Conservation (phyloP, 306 rosid genomes). For the Prunus dulcis region DNA sequence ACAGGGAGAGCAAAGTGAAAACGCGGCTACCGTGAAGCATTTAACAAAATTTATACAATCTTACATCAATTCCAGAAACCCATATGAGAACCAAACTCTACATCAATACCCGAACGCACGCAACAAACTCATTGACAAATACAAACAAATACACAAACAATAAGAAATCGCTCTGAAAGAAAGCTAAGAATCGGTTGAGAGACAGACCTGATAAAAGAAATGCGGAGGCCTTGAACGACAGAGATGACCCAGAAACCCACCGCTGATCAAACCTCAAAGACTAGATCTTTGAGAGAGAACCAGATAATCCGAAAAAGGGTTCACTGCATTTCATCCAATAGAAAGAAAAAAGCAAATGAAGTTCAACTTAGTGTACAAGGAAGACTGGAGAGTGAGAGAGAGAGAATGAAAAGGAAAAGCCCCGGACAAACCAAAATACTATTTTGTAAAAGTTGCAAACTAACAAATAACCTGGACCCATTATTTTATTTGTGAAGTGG, state of each 20-base stretch:
- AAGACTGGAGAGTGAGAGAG: not conserved
- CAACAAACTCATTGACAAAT: not conserved
- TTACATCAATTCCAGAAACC: conserved; percentile 2
- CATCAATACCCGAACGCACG: not conserved
- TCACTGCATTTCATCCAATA: not conserved
- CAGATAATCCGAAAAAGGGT: not conserved
- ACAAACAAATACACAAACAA: not conserved
- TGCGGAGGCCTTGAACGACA: not conserved
- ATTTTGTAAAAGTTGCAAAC: not conserved
- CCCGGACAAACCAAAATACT: not conserved
- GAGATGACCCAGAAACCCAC: conserved; percentile 10
- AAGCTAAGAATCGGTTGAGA: not conserved
- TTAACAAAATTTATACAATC: not conserved
- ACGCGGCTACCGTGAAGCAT: not conserved
- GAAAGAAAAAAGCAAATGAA: not conserved
- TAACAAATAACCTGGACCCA: not conserved
- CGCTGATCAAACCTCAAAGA: conserved; percentile 6
- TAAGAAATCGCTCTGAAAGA: not conserved
- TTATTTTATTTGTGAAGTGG: too few species aligned
- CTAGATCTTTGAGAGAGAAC: not conserved
- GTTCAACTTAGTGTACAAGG: not conserved
- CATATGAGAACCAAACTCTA: not conserved
- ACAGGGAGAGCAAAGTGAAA: not conserved
- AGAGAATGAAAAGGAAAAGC: too few species aligned
- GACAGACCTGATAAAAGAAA: not conserved